phyloP scores from a whole-genome alignment of 768 basidiomycete species.

The Panaeolus papilionaceus region DNA sequence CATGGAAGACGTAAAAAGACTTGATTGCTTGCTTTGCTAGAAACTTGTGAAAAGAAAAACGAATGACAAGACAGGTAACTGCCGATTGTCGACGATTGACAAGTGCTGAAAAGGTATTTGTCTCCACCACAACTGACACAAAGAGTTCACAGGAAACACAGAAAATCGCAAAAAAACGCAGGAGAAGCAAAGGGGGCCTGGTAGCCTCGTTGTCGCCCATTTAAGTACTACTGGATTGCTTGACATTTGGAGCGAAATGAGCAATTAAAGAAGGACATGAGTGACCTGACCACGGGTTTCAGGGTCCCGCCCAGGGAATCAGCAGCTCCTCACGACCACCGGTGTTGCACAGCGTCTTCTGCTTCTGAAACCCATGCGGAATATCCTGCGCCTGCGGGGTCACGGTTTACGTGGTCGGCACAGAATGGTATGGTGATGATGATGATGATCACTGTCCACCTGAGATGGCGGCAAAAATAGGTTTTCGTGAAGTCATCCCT shows the following conservation, averaged over 20 bases:
- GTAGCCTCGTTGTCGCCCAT: not conserved
- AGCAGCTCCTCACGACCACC: not conserved
- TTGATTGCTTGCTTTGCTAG: not conserved
- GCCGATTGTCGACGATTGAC: not conserved
- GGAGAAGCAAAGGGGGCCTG: not conserved
- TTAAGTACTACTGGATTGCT: not conserved
- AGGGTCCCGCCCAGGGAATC: not conserved
- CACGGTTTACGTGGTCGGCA: not conserved
- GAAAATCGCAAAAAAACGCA: not conserved
- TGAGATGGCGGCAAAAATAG: constrained; percentile 10
- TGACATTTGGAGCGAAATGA: constrained; percentile 1
- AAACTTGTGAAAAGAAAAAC: not conserved
- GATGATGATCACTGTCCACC: not conserved
- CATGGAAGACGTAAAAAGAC: not conserved
- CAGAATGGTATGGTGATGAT: too few species aligned
- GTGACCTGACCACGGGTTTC: not conserved
- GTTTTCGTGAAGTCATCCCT: not conserved
- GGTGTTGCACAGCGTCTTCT: too few species aligned
- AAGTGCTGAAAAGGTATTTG: not conserved
- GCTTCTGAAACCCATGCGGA: constrained; percentile 6
- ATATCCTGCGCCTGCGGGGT: not conserved
- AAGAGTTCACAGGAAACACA: not conserved
- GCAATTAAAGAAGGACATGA: not conserved
- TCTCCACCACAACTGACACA: too few species aligned
- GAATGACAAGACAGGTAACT: not conserved